Evolutionary conservation across 2,329 filamentous ascomycete genomes (phyloP), one percentile per base, ranked within the genome.

Genomic region (Bipolaris oryzae): DNA sequence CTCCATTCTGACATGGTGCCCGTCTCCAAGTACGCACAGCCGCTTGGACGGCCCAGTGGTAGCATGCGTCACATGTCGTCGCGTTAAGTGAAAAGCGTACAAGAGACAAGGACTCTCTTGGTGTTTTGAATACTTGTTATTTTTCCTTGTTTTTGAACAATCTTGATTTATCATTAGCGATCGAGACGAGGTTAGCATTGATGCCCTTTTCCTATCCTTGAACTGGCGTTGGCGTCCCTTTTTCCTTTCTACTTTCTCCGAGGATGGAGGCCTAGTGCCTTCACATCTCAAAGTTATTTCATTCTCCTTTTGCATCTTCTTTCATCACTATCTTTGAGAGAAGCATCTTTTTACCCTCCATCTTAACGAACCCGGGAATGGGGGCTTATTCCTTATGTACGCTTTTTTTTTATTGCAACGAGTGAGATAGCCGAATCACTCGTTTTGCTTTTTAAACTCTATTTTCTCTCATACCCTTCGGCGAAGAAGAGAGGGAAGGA

Each of bases 11-110:
- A 75, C 55, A 63, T 73, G 61, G 57, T 73, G 15, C 74, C 74
- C 16, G 71, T 76, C 10, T 75, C 72, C 37, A 76, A 76, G 66
- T 76, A 72, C 61, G 70, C 74, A 25, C 61, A 64, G 11, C 71
- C 72, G n/a, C 61, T 74, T 11, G 58, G 60, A 16, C 64, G 70
- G 50, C 69, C 66, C 35, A 62, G 56, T 50, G 65, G 62, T 43
- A 41, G 55, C 35, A 37, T 64, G n/a, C 59, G 63, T 35, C 55
- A 57, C 34, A 34, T 50, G 21, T 50, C 48, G 20, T 47, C 45
- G 15, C 48, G 48, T 35, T 50, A 43, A 42, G 33, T 35, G 15
- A 47, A 25, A 6, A 35, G 18, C 20, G 18, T 16, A 28, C 37
- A 33, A 25, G 35, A 25, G 35, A 20, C 20, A 25, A 11, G 45